Percentiles rank a stretch among this genome's conserved stretches.
phyloP scores from a whole-genome alignment of 352 stramenopile genomes.

The Pythium myriotylum region DNA sequence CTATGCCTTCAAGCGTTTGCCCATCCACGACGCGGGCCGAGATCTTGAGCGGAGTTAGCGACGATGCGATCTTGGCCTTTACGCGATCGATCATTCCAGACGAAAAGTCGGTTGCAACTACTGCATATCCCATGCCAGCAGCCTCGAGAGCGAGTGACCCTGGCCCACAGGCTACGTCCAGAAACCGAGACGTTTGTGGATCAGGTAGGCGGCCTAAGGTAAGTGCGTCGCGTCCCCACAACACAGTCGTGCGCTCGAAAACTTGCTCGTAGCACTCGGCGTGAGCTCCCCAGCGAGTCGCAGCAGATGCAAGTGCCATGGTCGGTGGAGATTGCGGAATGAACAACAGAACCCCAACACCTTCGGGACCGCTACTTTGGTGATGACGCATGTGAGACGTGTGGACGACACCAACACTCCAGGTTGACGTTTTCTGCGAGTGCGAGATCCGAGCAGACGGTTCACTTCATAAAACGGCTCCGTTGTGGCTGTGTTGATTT shows the following conservation, averaged over 20 bases:
- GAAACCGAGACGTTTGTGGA: not conserved
- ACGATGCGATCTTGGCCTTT: slow-evolving; percentile 7
- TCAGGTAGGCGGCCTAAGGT: slow-evolving; percentile 1
- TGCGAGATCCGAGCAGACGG: no score
- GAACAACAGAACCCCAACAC: not conserved
- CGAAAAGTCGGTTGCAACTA: slow-evolving; percentile 20
- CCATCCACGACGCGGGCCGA: slow-evolving; percentile 14
- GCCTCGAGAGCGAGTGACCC: slow-evolving; percentile 13
- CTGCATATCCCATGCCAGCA: slow-evolving; percentile 10
- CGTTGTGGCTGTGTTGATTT: no score
- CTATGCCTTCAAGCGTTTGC: slow-evolving; percentile 22
- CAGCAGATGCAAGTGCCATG: not conserved
- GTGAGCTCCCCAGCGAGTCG: slow-evolving; percentile 17
- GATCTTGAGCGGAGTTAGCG: not conserved
- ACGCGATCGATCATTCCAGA: slow-evolving; percentile 15
- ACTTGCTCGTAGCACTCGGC: slow-evolving; percentile 23
- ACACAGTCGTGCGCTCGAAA: slow-evolving; percentile 17
- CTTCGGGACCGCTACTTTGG: not conserved
- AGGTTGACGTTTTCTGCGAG: not conserved
- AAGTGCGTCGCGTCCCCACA: slow-evolving; percentile 23
- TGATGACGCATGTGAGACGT: not conserved
- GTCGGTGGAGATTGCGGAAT: not conserved
- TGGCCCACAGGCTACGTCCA: slow-evolving; percentile 24
- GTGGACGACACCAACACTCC: not conserved
- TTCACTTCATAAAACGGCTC: no score